Base-by-base conservation (phyloP, 768 basidiomycete species). In the Kwoniella heveanensis region DNA sequence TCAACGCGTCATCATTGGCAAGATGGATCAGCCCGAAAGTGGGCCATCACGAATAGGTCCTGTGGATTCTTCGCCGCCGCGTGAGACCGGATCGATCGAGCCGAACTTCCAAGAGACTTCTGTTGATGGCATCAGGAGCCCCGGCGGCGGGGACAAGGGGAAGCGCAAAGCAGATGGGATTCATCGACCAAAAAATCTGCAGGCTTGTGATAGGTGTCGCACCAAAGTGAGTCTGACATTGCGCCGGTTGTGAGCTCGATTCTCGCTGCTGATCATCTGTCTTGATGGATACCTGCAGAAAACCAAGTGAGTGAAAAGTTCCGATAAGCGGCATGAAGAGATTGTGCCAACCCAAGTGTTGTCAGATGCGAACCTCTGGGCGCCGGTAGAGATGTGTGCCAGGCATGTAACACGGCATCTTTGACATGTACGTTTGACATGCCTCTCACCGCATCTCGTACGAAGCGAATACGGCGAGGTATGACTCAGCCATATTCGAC, bases 141-240 rank as follows among this genome's bases (percentile, higher is more conserved):
- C 39, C 39, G 17, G 39, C 39, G 19, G 39, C 17, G 39, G 39
- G 3, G 50, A 60, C 15, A 60, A 53, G 58, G 56, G 62, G 21
- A 54, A 64, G 44, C 50, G 54, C 17, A 30, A 54, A 50, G 52
- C 55, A 22, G 56, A 64, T 27, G 51, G 55, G 17, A 49, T 44
- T 26, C 25, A 46, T 7, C 48, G 30, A 47, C 64, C 57, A 6
- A 65, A 65, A 26, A 65, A 54, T 27, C 37, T 65, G 17, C 64
- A 60, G 30, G 64, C 64, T 48, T 65, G 64, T 53, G 64, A 65
- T 56, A 59, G 64, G 48, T 65, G 64, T 55, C 51, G 64, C 15
- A 54, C 52, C 3, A 65, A 65, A 58, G 64, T 65, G 47, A 36
- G 64, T 50, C 13, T 2, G 1, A 27, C 19, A 19, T 29, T 12